Conservation (phyloP, 768 basidiomycete species). For the Gloeopeniophorella convolvens region DNA sequence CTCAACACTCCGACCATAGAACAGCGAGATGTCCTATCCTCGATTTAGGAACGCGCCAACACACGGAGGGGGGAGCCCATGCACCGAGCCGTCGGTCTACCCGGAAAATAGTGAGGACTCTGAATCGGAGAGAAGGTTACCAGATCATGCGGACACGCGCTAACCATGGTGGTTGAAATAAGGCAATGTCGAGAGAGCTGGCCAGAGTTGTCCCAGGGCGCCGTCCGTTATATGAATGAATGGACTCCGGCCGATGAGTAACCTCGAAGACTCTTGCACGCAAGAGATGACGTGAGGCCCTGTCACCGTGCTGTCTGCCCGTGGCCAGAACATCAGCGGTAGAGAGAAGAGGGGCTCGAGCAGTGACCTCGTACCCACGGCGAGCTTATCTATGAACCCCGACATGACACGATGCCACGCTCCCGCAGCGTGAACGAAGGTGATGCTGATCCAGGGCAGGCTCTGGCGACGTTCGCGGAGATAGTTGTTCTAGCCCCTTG, state of each 20-base stretch:
- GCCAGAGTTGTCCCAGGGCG: no score
- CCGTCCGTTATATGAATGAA: no score
- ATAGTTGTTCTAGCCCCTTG: conserved; percentile 3
- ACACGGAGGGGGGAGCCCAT: background rate
- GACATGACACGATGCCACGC: background rate
- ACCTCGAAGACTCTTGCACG: no score
- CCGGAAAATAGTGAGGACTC: conserved; percentile 3
- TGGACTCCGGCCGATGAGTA: no score
- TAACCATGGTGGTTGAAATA: no score
- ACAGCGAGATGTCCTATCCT: background rate
- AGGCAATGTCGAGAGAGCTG: conserved; percentile 6
- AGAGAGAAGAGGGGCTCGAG: background rate
- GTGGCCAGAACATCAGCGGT: background rate
- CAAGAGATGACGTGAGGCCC: no score
- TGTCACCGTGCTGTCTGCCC: no score
- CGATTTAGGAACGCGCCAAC: background rate
- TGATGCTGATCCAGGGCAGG: background rate
- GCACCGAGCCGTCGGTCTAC: conserved; percentile 3
- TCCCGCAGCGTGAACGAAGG: conserved; percentile 1
- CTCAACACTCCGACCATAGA: background rate
- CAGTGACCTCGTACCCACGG: background rate
- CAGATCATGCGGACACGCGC: conserved; percentile 16
- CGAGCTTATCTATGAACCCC: background rate
- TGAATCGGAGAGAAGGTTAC: conserved; percentile 2
- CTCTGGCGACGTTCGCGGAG: conserved; percentile 3